Percentiles rank a stretch among this genome's conserved stretches.
Evolutionary conservation across 139 green algal genomes (phyloP).

Genomic region (Medakamo hakoo): DNA sequence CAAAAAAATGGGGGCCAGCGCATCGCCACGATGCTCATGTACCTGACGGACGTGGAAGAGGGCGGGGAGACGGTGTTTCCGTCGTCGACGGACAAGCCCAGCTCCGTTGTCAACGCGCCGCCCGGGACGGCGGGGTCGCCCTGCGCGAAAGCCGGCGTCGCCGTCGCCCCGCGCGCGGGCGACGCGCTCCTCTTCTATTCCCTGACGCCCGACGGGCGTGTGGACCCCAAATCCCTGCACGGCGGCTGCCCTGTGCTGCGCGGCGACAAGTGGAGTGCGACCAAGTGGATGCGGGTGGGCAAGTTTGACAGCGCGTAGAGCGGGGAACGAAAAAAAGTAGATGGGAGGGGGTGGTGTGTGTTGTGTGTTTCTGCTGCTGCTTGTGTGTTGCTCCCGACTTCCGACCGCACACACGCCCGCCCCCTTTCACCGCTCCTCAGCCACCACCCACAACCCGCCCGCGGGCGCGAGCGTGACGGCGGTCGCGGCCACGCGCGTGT

Average conservation of each 20-base stretch:
- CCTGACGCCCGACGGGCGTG: constrained; percentile 9
- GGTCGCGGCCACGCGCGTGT: no score
- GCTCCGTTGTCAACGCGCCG: neutral
- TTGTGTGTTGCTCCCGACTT: no score
- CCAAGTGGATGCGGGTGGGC: constrained; percentile 18
- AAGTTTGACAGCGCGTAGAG: no score
- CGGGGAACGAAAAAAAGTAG: no score
- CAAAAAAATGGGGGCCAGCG: neutral
- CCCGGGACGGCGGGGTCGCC: neutral
- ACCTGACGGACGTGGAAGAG: constrained; percentile 59
- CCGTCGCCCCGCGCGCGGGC: constrained; percentile 21
- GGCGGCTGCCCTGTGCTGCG: constrained; percentile 21
- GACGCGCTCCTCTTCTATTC: constrained; percentile 38
- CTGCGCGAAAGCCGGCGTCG: constrained; percentile 10
- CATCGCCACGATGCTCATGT: constrained; percentile 60
- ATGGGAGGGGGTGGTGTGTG: no score
- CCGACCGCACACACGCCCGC: no score
- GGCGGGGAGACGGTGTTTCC: constrained; percentile 57
- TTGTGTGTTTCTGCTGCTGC: no score
- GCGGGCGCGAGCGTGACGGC: no score
- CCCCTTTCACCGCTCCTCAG: no score
- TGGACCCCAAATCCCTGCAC: constrained; percentile 18
- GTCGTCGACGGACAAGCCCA: neutral
- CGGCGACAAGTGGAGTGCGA: constrained; percentile 24
- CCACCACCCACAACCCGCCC: no score